Evolutionary conservation across 805 yeast genomes (phyloP), one percentile per base, ranked within the genome.

Genomic region (Wickerhamiella dianesei): DNA sequence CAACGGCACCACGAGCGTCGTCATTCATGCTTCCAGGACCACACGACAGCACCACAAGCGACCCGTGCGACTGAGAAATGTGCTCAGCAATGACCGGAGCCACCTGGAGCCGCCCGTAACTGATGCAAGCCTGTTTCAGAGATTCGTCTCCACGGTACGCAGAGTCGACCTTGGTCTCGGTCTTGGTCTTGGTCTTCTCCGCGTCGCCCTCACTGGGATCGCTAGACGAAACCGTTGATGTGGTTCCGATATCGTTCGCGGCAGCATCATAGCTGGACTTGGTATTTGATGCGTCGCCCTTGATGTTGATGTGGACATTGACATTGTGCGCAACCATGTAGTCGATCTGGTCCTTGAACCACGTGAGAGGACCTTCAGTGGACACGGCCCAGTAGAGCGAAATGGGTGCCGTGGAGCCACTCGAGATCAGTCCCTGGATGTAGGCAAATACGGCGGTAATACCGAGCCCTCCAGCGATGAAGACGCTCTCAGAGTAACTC

Each of bases 401-500:
- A 37, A 59, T 57, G 5, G 9, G 8, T 18, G 14, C 9, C 5
- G 5, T 6, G 16, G 21, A 4, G 16, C 9, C 12, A 6, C 6
- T 39, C 6, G 16, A 6, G 21, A 13, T 13, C 41, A 32, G 22
- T 41, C 32, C 20, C 25, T 53, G 55, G 12, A 53, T 42, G 35
- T 52, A 51, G 3, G 56, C 41, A 16, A 45, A 48, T 12, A 49
- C 48, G 1, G 50, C 83, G 0, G 89, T 79, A 44, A 82, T 67
- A 46, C 92, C 92, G 46, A 77, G 77, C 25, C 92, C 89, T 43
- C 86, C 88, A 5, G 88, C 81, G 20, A 82, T 51, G 40, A 79
- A 69, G 4, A 80, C 68, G 4, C 79, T 72, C 48, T 73, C 71
- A 43, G 76, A 73, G 54, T 72, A 80, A 40, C 66, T 63, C 21